Percentiles rank a stretch among this genome's conserved stretches.
Conservation (phyloP, 2,329 filamentous ascomycete species). For the Xylariaceae sp. region DNA sequence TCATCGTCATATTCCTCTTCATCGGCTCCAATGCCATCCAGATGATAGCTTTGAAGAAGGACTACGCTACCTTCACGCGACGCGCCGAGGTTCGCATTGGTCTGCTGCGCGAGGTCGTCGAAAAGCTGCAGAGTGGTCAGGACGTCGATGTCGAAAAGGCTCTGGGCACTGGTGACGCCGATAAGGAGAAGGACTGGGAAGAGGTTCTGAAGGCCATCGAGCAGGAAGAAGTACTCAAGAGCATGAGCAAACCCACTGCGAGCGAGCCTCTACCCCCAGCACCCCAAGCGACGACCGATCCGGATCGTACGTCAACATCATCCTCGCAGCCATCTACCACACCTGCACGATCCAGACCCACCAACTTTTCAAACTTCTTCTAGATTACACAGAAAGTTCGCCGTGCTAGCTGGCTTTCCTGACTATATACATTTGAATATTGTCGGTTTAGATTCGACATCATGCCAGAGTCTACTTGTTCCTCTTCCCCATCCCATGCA, state of each 20-base stretch:
- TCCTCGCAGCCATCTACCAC: constrained; percentile 15
- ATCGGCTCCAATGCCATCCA: constrained; percentile 96
- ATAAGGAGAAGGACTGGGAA: constrained; percentile 82
- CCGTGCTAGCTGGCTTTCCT: constrained; percentile 3
- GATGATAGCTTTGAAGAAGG: constrained; percentile 75
- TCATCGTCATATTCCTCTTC: constrained; percentile 75
- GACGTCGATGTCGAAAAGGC: constrained; percentile 80
- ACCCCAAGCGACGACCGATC: constrained; percentile 17
- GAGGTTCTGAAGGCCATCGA: constrained; percentile 68
- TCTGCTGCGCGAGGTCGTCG: constrained; percentile 70
- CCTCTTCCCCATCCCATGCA: no score
- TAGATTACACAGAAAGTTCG: constrained; percentile 29
- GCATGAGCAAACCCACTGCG: constrained; percentile 41
- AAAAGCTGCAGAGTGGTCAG: constrained; percentile 66
- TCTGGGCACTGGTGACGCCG: constrained; percentile 72
- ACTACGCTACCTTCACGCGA: constrained; percentile 67
- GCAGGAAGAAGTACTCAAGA: constrained; percentile 54
- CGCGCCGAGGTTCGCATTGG: constrained; percentile 76
- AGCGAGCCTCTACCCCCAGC: constrained; percentile 28
- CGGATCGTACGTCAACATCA: no score
- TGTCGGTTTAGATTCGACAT: no score
- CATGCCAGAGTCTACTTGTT: no score
- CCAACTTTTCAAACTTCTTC: constrained; percentile 47
- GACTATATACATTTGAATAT: no score
- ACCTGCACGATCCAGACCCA: constrained; percentile 22